Base-by-base conservation (phyloP, 2,329 filamentous ascomycete species). In the Colletotrichum spinosum region DNA sequence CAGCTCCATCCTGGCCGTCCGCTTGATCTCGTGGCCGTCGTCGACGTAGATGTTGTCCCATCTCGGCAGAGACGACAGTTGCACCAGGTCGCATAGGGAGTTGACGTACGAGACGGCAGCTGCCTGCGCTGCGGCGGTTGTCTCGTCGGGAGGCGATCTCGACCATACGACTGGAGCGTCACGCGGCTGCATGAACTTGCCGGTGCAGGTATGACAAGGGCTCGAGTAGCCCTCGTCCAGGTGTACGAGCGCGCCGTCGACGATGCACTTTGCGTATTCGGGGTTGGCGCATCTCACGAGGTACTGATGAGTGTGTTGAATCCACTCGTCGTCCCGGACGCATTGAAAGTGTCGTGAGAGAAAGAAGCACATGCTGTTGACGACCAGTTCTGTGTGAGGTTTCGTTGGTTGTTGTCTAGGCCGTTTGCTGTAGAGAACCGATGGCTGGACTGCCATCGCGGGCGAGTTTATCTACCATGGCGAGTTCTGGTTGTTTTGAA, bases 201-300 rank as follows among this genome's bases (percentile, higher is more conserved):
- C 49, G n/a, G 48, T 50, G n/a, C 57, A 68, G 9, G 10, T 13
- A 13, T 55, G 58, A 6, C 66, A 68, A 13, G 58, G 34, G 1
- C 25, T 17, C 8, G 50, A n/a, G 39, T 62, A 68, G 4, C 10
- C 12, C 11, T 58, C 52, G 5, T 10, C 34, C 15, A 44, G 6
- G 8, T 11, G 3, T 42, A 13, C 6, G 2, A 68, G 57, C 6
- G 58, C 63, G 6, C 25, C 41, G 7, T 15, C 10, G 4, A 12
- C 15, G 49, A 67, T 46, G 34, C 66, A 68, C 4, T 42, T 37
- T 25, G 25, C 33, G n/a, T 66, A 65, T 34, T 37, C 37, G 10
- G 62, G 62, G 44, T 58, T 68, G 15, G 66, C 63, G 50, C 66
- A 68, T 25, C 63, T 57, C 10, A 54, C 15, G 15, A 68, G 34